Conservation (phyloP, 345 rosid genomes). For the Arabis hirsuta region DNA sequence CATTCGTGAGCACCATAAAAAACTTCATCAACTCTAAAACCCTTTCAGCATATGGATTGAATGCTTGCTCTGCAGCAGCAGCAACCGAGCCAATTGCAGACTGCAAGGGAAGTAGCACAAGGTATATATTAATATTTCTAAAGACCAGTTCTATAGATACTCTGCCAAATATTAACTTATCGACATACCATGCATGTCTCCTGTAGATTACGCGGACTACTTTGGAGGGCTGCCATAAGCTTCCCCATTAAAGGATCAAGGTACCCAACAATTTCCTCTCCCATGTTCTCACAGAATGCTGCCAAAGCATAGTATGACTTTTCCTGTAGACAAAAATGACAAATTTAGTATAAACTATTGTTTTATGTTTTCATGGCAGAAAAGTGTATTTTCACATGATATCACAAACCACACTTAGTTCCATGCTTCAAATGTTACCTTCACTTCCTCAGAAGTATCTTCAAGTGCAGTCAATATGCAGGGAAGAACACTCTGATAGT, state of each 20-base stretch:
- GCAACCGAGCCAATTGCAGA: conserved; percentile 99
- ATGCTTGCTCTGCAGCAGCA: conserved; percentile 97
- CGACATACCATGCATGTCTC: conserved; percentile 95
- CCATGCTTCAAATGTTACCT: conserved; percentile 55
- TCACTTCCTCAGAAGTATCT: conserved; percentile 94
- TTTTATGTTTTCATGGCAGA: conserved; percentile 9
- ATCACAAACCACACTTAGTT: conserved; percentile 3
- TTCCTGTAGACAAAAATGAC: conserved; percentile 56
- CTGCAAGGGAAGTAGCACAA: conserved; percentile 53
- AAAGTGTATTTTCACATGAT: conserved; percentile 16
- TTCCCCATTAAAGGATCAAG: conserved; percentile 93
- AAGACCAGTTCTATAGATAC: conserved; percentile 15
- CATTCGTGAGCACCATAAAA: conserved; percentile 90
- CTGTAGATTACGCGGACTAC: conserved; percentile 87
- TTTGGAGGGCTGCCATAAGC: conserved; percentile 81
- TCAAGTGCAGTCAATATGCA: conserved; percentile 91
- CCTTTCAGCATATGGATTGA: conserved; percentile 93
- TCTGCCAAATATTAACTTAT: conserved; percentile 18
- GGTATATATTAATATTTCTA: conserved; percentile 11
- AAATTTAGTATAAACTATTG: neutral
- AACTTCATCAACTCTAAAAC: conserved; percentile 86
- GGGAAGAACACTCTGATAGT: conserved; percentile 85
- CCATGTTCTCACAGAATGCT: conserved; percentile 99
- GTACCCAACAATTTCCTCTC: conserved; percentile 86
- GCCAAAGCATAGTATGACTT: conserved; percentile 99